A percentile compares a stretch with the other conserved stretches of the same genome.
Evolutionary conservation across 2,329 filamentous ascomycete species (phyloP).

Genomic region (Alternaria brassicae): DNA sequence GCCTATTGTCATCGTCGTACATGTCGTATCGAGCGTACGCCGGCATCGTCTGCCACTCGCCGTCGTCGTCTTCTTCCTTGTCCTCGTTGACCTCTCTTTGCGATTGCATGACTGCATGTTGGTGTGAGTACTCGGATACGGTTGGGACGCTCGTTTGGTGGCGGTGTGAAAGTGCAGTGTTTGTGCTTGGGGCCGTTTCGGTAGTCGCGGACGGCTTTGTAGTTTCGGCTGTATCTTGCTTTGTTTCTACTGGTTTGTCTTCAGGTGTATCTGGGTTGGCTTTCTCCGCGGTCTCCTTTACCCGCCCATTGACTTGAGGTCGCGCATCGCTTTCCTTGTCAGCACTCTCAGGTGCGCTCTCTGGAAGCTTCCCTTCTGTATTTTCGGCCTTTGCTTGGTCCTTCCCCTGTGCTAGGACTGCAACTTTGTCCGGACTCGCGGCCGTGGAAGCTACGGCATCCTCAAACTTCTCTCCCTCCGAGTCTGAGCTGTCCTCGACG

Average conservation of each 20-base stretch:
- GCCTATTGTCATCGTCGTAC: slow-evolving; percentile 90
- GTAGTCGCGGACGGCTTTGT: slow-evolving; percentile 3
- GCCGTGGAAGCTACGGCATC: slow-evolving; percentile 37
- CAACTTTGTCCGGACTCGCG: slow-evolving; percentile 32
- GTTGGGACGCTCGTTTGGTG: slow-evolving; percentile 22
- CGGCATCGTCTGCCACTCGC: slow-evolving; percentile 96
- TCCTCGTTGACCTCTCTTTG: slow-evolving; percentile 51
- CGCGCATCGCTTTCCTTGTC: slow-evolving; percentile 18
- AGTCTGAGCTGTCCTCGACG: slow-evolving; percentile 36
- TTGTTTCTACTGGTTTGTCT: slow-evolving; percentile 15
- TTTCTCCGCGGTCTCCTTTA: slow-evolving; percentile 15
- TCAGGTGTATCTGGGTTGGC: slow-evolving; percentile 15
- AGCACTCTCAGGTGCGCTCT: slow-evolving; percentile 7
- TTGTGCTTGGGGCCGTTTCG: slow-evolving; percentile 20
- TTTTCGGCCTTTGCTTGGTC: slow-evolving; percentile 15
- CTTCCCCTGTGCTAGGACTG: slow-evolving; percentile 34
- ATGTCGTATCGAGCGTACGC: slow-evolving; percentile 91
- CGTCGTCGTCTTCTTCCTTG: slow-evolving; percentile 66
- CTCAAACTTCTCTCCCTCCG: slow-evolving; percentile 37
- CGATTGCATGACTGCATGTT: slow-evolving; percentile 69
- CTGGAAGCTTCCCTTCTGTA: slow-evolving; percentile 8
- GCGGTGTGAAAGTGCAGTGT: slow-evolving; percentile 10
- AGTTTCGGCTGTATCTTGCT: background rate
- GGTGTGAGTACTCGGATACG: slow-evolving; percentile 89
- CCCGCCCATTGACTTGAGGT: slow-evolving; percentile 23